These are phyloP conservation scores for Phalaenopsis aphrodite DNA, from an alignment of 106 monocot genomes.

Conservation along the genomic window DNA sequence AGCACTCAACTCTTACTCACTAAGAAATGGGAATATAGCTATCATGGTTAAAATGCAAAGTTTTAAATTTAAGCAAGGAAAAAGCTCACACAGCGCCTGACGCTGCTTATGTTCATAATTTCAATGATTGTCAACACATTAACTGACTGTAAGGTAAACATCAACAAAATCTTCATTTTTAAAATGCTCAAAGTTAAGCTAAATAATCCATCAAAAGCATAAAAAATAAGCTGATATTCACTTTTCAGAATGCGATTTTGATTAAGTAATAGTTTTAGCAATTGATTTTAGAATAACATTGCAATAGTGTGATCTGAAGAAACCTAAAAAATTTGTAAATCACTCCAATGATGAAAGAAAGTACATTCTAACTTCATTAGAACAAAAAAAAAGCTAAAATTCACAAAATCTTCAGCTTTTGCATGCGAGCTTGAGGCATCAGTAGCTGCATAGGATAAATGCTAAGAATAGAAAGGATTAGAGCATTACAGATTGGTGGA, in stretches of 20 bases:
- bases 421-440: not conserved
- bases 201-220: not conserved
- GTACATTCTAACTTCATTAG: not conserved
- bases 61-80: too few relatives aligned
- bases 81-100: too few relatives aligned
- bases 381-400: not conserved
- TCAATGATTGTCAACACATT: too few relatives aligned
- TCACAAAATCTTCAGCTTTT: not conserved
- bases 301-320: not conserved
- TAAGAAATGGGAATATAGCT: too few relatives aligned
- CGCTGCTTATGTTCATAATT: too few relatives aligned
- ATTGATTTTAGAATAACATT: not conserved
- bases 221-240: not conserved
- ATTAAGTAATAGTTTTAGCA: not conserved
- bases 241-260: not conserved
- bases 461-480: not conserved
- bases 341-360: not conserved
- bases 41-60: too few relatives aligned
- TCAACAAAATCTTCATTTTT: not conserved
- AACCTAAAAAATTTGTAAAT: not conserved
- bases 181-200: not conserved
- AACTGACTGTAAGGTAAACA: too few relatives aligned
- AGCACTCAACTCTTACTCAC: too few relatives aligned
- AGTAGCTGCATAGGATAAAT: not conserved
- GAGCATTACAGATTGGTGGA: constrained; percentile 80